Evolutionary conservation across 176 grass and related monocot genomes (phyloP), one percentile per base, ranked within the genome.

Genomic region (Triticum dicoccoides): DNA sequence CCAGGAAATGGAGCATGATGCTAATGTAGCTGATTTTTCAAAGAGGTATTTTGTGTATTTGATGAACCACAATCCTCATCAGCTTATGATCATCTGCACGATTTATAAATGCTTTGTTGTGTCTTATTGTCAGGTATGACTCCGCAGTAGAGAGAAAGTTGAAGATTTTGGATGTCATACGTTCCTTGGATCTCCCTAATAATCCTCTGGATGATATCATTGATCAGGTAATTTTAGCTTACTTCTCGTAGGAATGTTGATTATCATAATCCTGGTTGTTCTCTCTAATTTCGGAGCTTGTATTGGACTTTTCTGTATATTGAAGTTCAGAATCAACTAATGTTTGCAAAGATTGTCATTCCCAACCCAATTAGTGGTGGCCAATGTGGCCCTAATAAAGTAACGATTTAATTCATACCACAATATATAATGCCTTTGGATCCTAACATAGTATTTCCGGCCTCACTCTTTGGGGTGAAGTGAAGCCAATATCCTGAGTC

Each of bases 141-240:
- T 45, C 76, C 32, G 89, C 97, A 83, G 78, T 86, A 73, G 92
- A 94, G 83, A 94, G 87, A 68, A 96, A 88, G 77, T 47, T 35
- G 45, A 99, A 94, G 72, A 96, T 99, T 91, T 86, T 99, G 82
- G 90, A 92, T 84, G 78, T 92, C 74, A 99, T 96, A 54, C 90
- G 90, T 65, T 94, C 94, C 44, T 91, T 99, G 90, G 94, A 99
- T 88, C 90, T 99, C 32, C 97, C 97, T 54, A 99, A 99, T 81
- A 99, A 99, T 86, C 97, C 97, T 86, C 78, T 99, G 21, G 97
- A 99, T 93, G 97, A 99, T 87, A 88, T 99, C 83, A 89, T 99
- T 88, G 97, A 99, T 96, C 94, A 96, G 97, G 97, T 99, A 92
- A n/a, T 70, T 79, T 38, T 85, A 21, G 49, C 59, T 80, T 59